Conservation (phyloP, 202 grass and related monocot genomes). For the Zoysia matrella region DNA sequence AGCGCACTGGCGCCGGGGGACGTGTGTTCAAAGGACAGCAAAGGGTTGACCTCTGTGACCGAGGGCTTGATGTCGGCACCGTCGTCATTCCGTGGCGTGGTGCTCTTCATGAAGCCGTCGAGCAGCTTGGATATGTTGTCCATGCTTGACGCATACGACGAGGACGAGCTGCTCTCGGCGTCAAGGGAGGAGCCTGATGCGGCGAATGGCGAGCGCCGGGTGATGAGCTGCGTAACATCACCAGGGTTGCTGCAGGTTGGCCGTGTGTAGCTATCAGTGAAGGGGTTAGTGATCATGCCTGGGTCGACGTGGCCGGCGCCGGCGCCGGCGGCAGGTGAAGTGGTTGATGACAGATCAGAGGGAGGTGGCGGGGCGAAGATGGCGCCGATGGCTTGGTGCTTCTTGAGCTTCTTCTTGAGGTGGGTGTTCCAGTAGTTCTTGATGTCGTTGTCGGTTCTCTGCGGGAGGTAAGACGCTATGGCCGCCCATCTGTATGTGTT, state of each 20-base stretch:
- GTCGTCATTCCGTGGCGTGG: background rate
- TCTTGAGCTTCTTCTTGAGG: constrained; percentile 92
- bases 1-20: no score
- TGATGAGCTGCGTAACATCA: constrained; percentile 35
- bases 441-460: constrained; percentile 93
- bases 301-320: background rate
- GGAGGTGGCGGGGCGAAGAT: constrained; percentile 41
- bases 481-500: constrained; percentile 47
- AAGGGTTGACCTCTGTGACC: no score
- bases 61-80: no score
- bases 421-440: constrained; percentile 99
- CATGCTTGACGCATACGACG: constrained; percentile 79
- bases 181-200: background rate
- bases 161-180: constrained; percentile 39
- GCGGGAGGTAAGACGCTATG: constrained; percentile 49
- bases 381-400: constrained; percentile 54
- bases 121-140: constrained; percentile 50
- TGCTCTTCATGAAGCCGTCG: constrained; percentile 65
- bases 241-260: constrained; percentile 1
- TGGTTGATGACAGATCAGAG: background rate
- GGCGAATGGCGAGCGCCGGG: constrained; percentile 38
- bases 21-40: no score
- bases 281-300: background rate
- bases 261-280: background rate
- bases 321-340: background rate